A percentile compares a stretch with the other conserved stretches of the same genome.
phyloP scores from a whole-genome alignment of 1,284 basidiomycete genomes.

The Kwoniella shivajii region DNA sequence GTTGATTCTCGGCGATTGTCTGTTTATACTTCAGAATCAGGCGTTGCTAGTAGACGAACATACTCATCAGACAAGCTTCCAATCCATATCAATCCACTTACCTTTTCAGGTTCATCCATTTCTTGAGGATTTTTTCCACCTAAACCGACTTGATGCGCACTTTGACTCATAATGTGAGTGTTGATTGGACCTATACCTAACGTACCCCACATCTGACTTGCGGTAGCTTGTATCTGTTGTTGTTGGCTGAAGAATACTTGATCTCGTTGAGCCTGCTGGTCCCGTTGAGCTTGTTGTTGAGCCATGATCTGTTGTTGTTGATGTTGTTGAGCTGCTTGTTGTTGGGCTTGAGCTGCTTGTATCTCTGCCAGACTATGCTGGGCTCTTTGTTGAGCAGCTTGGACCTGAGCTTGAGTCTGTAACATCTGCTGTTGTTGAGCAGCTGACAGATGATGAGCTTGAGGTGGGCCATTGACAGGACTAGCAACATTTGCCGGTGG shows the following conservation, averaged over 20 bases:
- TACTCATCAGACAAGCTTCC: not conserved
- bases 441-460: slow-evolving; percentile 15
- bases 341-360: slow-evolving; percentile 21
- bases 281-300: slow-evolving; percentile 18
- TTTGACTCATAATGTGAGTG: slow-evolving; percentile 37
- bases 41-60: slow-evolving; percentile 20
- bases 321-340: slow-evolving; percentile 23
- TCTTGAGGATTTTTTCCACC: slow-evolving; percentile 34
- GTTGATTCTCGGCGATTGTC: slow-evolving; percentile 31
- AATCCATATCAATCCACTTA: slow-evolving; percentile 14
- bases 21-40: slow-evolving; percentile 34
- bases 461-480: slow-evolving; percentile 10
- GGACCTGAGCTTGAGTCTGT: slow-evolving; percentile 23
- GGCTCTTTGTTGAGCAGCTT: slow-evolving; percentile 19
- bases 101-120: slow-evolving; percentile 41
- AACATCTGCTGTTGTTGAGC: slow-evolving; percentile 31
- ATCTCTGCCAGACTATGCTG: slow-evolving; percentile 19
- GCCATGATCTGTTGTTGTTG: slow-evolving; percentile 20
- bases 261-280: slow-evolving; percentile 25
- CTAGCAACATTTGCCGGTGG: slow-evolving; percentile 11
- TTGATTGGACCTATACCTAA: slow-evolving; percentile 40
- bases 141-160: slow-evolving; percentile 34
- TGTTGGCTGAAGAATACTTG: slow-evolving; percentile 32
- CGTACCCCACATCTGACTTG: slow-evolving; percentile 34
- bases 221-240: slow-evolving; percentile 27